Percentiles rank a stretch among this genome's conserved stretches.
Conservation (phyloP, 192 early-diverging fungal species). For the Blastocladiella britannica region DNA sequence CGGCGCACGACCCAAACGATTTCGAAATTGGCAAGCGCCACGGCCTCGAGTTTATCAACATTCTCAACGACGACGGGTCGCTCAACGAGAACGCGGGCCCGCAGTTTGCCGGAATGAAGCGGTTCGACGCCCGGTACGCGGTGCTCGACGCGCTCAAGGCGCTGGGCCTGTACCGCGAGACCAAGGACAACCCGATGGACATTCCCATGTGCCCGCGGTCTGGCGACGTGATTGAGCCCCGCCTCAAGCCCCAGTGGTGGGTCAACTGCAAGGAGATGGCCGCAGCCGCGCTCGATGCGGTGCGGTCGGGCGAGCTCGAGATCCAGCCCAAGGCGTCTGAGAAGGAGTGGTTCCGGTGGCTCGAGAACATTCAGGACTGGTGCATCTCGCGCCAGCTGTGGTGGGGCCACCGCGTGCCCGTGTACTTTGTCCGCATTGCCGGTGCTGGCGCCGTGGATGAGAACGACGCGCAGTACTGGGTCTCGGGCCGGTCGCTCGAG, state of each 20-base stretch:
- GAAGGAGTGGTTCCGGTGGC: conserved; percentile 90
- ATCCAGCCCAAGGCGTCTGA: conserved; percentile 71
- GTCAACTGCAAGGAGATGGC: conserved; percentile 80
- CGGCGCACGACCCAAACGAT: conserved; percentile 95
- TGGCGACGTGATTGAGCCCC: conserved; percentile 84
- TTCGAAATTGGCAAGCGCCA: conserved; percentile 89
- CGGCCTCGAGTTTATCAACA: conserved; percentile 83
- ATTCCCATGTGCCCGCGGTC: conserved; percentile 73
- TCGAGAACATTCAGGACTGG: conserved; percentile 93
- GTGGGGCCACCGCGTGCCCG: conserved; percentile 97
- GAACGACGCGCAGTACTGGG: conserved; percentile 57
- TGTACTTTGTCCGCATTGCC: conserved; percentile 74
- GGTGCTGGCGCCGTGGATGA: conserved; percentile 30
- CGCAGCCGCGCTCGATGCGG: conserved; percentile 52
- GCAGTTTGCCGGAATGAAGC: conserved; percentile 69
- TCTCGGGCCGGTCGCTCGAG: conserved; percentile 53
- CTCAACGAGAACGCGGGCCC: conserved; percentile 76
- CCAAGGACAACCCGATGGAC: conserved; percentile 77
- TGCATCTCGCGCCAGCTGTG: conserved; percentile 96
- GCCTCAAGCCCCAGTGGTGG: conserved; percentile 99
- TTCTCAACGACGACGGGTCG: conserved; percentile 91
- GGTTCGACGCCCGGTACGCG: conserved; percentile 80
- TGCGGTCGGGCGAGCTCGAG: conserved; percentile 52
- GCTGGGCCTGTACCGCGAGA: conserved; percentile 68
- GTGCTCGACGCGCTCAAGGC: conserved; percentile 73